phyloP scores from a whole-genome alignment of 257 asterid species.

The Thymus quinquecostatus region DNA sequence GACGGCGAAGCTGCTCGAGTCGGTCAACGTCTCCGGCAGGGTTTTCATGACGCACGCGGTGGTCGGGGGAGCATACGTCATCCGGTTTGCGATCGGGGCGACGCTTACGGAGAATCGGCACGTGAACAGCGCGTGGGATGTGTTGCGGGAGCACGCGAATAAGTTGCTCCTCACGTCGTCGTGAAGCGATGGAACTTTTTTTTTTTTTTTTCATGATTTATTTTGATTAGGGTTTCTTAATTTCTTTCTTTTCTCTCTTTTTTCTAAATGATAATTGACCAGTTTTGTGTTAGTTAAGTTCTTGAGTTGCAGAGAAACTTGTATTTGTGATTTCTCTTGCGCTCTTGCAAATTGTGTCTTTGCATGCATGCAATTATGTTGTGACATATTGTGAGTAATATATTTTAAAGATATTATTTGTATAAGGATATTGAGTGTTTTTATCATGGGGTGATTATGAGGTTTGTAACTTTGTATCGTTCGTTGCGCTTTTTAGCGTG shows the following conservation, averaged over 20 bases:
- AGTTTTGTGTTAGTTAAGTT: background rate
- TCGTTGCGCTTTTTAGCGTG: too few species aligned
- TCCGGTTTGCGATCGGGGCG: slow-evolving; percentile 62
- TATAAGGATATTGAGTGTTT: too few species aligned
- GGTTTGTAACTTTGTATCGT: too few species aligned
- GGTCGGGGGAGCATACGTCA: slow-evolving; percentile 54
- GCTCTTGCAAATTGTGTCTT: background rate
- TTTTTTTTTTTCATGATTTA: background rate
- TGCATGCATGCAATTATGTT: too few species aligned
- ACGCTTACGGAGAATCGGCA: slow-evolving; percentile 61
- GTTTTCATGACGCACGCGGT: slow-evolving; percentile 66
- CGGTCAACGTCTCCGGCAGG: slow-evolving; percentile 53
- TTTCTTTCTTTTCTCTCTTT: background rate
- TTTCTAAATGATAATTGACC: background rate
- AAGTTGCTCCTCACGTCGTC: slow-evolving; percentile 20
- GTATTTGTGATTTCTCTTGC: background rate
- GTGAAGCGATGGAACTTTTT: background rate
- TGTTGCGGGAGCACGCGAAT: slow-evolving; percentile 55
- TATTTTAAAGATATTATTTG: too few species aligned
- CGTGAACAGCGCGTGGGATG: slow-evolving; percentile 60
- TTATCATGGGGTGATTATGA: too few species aligned
- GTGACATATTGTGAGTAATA: too few species aligned
- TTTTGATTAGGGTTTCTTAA: background rate
- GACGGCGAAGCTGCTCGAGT: slow-evolving; percentile 49
- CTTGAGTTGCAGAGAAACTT: background rate